phyloP scores from a whole-genome alignment of 805 yeast genomes.

The Pichia scutulata region DNA sequence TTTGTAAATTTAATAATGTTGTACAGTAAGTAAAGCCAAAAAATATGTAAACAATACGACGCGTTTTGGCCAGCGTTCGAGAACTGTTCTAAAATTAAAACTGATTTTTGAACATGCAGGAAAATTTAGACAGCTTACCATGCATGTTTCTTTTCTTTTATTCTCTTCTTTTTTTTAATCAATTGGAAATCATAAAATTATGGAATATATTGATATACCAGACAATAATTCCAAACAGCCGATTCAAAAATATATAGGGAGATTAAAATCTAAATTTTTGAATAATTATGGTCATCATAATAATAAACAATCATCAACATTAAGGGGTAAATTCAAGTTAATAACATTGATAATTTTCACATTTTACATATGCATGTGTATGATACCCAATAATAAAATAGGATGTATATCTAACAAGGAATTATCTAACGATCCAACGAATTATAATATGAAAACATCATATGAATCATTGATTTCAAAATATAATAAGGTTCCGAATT shows the following conservation, averaged over 20 bases:
- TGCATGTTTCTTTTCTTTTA: not conserved
- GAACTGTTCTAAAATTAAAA: not conserved
- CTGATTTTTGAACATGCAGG: too few relatives aligned
- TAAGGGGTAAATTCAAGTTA: not conserved
- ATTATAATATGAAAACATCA: slow-evolving; percentile 4
- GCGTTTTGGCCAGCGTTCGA: not conserved
- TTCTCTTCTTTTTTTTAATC: too few relatives aligned
- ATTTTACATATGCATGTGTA: not conserved
- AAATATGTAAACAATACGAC: not conserved
- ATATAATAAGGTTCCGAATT: slow-evolving; percentile 14
- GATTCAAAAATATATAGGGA: not conserved
- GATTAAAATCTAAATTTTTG: not conserved
- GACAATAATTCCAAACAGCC: not conserved
- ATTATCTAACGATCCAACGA: not conserved
- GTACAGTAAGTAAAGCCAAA: not conserved
- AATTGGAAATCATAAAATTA: not conserved
- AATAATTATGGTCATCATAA: not conserved
- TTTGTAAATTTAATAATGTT: not conserved
- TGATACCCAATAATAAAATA: not conserved
- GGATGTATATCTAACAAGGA: too few relatives aligned
- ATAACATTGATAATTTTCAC: not conserved
- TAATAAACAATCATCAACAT: not conserved
- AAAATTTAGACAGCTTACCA: too few relatives aligned
- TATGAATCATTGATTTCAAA: slow-evolving; percentile 1
- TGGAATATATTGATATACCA: slow-evolving; percentile 5